Evolutionary conservation across 352 stramenopile species (phyloP).

Genomic region (Phytophthora pistaciae): DNA sequence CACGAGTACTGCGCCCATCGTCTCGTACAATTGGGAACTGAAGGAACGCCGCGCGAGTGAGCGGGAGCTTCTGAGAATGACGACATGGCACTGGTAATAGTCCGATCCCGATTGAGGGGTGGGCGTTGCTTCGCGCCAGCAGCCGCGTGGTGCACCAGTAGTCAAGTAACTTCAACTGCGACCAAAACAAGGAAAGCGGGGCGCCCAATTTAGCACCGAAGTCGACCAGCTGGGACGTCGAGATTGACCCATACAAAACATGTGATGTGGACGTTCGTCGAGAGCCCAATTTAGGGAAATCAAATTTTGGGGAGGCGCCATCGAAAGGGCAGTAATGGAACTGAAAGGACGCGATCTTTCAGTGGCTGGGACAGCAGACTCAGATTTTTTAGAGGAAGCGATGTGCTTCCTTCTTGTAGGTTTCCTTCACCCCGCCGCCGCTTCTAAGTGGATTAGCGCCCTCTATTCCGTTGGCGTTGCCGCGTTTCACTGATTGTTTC

Average conservation of each 20-base stretch:
- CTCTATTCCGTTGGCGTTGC: conserved; percentile 15
- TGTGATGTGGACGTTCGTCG: not conserved
- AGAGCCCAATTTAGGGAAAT: conserved; percentile 14
- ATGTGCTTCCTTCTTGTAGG: not conserved
- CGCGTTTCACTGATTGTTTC: conserved; percentile 27
- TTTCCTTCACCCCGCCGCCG: not conserved
- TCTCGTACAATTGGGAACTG: conserved; percentile 28
- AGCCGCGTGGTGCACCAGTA: conserved; percentile 18
- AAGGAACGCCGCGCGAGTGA: not conserved
- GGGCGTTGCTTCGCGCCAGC: conserved; percentile 4
- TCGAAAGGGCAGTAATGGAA: conserved; percentile 1
- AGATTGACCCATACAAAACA: not conserved
- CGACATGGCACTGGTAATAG: conserved; percentile 1
- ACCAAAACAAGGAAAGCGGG: conserved; percentile 22
- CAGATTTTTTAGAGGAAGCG: conserved; percentile 8
- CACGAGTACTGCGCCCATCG: conserved; percentile 68
- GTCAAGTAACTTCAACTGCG: conserved; percentile 36
- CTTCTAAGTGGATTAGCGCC: not conserved
- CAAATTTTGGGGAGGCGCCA: conserved; percentile 2
- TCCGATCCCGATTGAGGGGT: conserved; percentile 29
- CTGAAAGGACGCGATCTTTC: conserved; percentile 28
- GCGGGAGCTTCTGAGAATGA: conserved; percentile 24
- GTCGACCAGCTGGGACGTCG: not conserved
- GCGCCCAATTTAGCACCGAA: not conserved
- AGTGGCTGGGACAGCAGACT: conserved; percentile 5